Evolutionary conservation across 169 alveolate species (phyloP).

Genomic region (Cryptosporidium bovis): DNA sequence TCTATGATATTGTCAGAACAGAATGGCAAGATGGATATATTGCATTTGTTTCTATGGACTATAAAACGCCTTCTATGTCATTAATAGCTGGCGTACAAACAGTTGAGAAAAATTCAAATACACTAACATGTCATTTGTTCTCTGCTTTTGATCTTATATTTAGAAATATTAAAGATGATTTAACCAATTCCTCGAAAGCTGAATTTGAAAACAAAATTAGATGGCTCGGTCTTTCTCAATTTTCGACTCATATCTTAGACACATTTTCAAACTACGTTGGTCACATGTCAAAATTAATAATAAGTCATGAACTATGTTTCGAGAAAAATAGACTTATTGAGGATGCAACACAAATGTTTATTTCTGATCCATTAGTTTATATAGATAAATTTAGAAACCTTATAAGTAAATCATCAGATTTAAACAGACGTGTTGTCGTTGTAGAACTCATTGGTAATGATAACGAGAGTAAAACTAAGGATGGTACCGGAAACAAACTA

Average conservation of each 20-base stretch:
- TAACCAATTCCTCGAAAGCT: constrained; percentile 3
- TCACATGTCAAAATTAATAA: constrained; percentile 16
- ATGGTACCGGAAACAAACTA: not conserved
- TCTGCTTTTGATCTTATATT: constrained; percentile 26
- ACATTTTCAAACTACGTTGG: constrained; percentile 35
- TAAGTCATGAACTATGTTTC: constrained; percentile 55
- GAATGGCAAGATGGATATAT: constrained; percentile 74
- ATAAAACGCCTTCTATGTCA: constrained; percentile 39
- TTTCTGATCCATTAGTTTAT: constrained; percentile 35
- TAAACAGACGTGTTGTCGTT: constrained; percentile 12
- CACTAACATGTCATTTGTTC: constrained; percentile 47
- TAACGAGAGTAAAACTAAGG: not conserved
- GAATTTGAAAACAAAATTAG: constrained; percentile 50
- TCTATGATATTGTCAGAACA: constrained; percentile 57
- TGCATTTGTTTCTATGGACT: constrained; percentile 47
- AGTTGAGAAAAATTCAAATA: constrained; percentile 16
- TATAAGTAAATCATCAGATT: not conserved
- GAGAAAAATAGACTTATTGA: constrained; percentile 45
- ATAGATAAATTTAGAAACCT: constrained; percentile 18
- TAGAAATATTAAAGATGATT: constrained; percentile 4
- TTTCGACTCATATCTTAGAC: constrained; percentile 16
- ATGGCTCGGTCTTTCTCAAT: constrained; percentile 52
- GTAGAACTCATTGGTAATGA: constrained; percentile 47
- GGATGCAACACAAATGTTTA: constrained; percentile 41
- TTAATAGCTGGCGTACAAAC: constrained; percentile 62